Percentiles rank a stretch among this genome's conserved stretches.
Evolutionary conservation across 306 rosid species (phyloP).

Genomic region (Glycine latifolia): DNA sequence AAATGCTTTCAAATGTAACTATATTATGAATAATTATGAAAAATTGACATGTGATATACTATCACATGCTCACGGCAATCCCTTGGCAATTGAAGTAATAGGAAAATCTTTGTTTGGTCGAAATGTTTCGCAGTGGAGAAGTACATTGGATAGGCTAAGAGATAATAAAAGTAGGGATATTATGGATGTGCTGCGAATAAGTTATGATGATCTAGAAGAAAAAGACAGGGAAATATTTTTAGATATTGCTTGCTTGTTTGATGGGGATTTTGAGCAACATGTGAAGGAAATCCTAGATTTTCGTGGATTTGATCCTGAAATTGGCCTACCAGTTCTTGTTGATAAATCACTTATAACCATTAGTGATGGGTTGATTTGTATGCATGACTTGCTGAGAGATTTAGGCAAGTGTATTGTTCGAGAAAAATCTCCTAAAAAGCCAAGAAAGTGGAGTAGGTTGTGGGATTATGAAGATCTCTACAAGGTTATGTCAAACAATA

Average conservation of each 20-base stretch:
- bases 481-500: neutral
- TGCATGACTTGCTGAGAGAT: slow-evolving; percentile 33
- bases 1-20: too few species aligned
- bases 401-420: slow-evolving; percentile 15
- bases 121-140: neutral
- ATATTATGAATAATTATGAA: neutral
- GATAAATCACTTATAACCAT: neutral
- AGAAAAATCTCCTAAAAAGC: slow-evolving; percentile 7
- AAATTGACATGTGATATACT: neutral
- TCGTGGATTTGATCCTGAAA: neutral
- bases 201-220: slow-evolving; percentile 9
- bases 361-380: neutral
- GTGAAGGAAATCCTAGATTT: neutral
- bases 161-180: neutral
- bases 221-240: slow-evolving; percentile 11
- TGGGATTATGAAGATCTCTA: neutral
- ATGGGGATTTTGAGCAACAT: fast-evolving
- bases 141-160: slow-evolving; percentile 7
- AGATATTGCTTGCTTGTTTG: neutral
- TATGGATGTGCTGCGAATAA: neutral
- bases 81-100: slow-evolving; percentile 3
- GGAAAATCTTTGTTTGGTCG: neutral
- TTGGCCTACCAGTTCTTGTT: neutral
- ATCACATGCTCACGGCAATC: neutral
- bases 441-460: slow-evolving; percentile 46